Conservation (phyloP, 2,329 filamentous ascomycete species). For the Colletotrichum australisinense region DNA sequence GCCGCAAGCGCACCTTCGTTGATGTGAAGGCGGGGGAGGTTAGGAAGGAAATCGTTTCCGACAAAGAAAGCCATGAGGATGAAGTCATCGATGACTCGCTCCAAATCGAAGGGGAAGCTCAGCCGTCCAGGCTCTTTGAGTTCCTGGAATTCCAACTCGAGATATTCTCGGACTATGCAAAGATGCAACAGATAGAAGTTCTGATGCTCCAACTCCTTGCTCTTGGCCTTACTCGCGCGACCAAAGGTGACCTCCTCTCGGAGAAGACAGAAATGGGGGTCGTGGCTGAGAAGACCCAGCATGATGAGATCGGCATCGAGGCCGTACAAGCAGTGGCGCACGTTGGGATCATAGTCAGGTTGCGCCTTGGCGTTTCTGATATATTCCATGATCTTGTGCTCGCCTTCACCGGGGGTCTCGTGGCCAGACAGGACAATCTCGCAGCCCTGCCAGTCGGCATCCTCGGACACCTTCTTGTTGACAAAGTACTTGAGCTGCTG, state of each 20-base stretch:
- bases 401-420: conserved; percentile 96
- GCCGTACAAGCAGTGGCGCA: conserved; percentile 96
- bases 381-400: conserved; percentile 99
- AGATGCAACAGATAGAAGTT: conserved; percentile 98
- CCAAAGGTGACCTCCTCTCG: conserved; percentile 99
- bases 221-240: conserved; percentile 85
- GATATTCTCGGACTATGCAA: conserved; percentile 96
- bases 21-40: conserved; percentile 95
- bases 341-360: conserved; percentile 89
- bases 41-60: conserved; percentile 98
- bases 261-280: conserved; percentile 96
- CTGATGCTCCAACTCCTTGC: conserved; percentile 97
- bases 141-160: conserved; percentile 97
- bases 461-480: conserved; percentile 98
- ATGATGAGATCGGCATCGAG: conserved; percentile 98
- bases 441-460: conserved; percentile 96
- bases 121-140: conserved; percentile 79
- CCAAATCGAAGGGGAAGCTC: conserved; percentile 88
- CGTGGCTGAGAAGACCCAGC: conserved; percentile 95
- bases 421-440: conserved; percentile 97
- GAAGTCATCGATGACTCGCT: conserved; percentile 98
- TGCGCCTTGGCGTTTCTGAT: conserved; percentile 98
- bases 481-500: conserved; percentile 97
- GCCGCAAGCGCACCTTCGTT: conserved; percentile 96
- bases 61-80: conserved; percentile 99